Percentiles rank a stretch among this genome's conserved stretches.
These are phyloP conservation scores for Colletotrichum tanaceti DNA, from an alignment of 2,329 filamentous ascomycete species.

Conservation along the genomic window DNA sequence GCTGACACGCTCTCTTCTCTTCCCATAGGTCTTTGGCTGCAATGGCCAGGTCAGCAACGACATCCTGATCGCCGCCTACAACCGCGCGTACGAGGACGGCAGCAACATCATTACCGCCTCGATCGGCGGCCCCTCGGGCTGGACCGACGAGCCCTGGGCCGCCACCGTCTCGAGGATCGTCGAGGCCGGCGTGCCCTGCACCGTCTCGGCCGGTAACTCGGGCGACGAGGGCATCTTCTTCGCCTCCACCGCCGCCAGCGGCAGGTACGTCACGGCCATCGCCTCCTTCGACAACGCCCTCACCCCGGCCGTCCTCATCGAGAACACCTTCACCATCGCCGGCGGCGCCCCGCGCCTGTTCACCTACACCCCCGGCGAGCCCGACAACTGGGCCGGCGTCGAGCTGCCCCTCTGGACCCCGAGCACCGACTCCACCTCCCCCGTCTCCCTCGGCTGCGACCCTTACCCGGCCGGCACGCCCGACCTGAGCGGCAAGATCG, in stretches of 20 bases:
- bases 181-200: constrained; percentile 63
- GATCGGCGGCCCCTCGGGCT: constrained; percentile 63
- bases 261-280: constrained; percentile 60
- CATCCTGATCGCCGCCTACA: constrained; percentile 68
- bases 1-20: neutral
- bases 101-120: constrained; percentile 68
- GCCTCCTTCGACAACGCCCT: constrained; percentile 62
- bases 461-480: constrained; percentile 64
- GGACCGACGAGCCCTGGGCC: constrained; percentile 64
- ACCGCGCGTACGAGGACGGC: constrained; percentile 70
- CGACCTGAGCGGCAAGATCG: constrained; percentile 67
- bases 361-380: constrained; percentile 56
- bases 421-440: constrained; percentile 59
- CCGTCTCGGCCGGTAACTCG: constrained; percentile 64
- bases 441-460: constrained; percentile 63
- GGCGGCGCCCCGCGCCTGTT: constrained; percentile 52
- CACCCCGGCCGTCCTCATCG: constrained; percentile 56
- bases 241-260: constrained; percentile 60
- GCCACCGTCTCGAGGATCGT: constrained; percentile 64
- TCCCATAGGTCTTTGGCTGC: constrained; percentile 63
- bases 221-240: constrained; percentile 62
- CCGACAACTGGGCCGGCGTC: constrained; percentile 57
- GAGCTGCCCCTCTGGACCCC: constrained; percentile 62
- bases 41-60: constrained; percentile 63
- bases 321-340: constrained; percentile 56